Base-by-base conservation (phyloP, 257 asterid genomes). In the Linaria vulgaris region DNA sequence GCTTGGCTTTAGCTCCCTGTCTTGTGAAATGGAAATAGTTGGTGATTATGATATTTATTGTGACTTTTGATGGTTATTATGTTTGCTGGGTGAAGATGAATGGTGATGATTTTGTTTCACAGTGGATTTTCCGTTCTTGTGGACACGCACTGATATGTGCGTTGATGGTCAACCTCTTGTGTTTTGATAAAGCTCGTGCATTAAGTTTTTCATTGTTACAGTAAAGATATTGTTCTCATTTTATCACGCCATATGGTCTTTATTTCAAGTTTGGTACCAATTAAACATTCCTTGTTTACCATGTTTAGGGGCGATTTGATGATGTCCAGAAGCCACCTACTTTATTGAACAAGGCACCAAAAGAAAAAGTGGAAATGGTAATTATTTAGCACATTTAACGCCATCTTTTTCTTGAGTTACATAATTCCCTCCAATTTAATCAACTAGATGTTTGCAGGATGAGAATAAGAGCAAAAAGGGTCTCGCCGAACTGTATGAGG, bases 391-490 rank as follows among this genome's bases (percentile, higher is more conserved):
- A 73, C 47, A 30, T 60, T 49, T 20, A 6, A 38, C 39, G 12
- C 61, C 38, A 39, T 56, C 56, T 55, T 67, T 62, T 44, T 58
- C 59, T 59, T 22, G 49, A 54, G 43, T 50, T 38, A 37, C 27
- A 51, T 62, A 57, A 14, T 20, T 75, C 17, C 56, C 64, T 43
- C 39, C 34, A 68, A 2, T 31, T 65, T 55, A 37, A 73, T 63
- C 37, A 66, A 54, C 27, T 60, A 70, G n/a, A 16, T 51, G 54
- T 64, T 58, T 79, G 75, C 88, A 94, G 99, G 95, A 94, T 43
- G 99, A 90, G 72, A 90, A 71, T 67, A 94, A 94, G 81, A 94
- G 95, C 92, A 77, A 86, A 65, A 88, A 87, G 72, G 96, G 97
- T 56, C 99, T 94, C 66, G 95, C 95, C 23, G 95, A 84, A 72